phyloP scores from a whole-genome alignment of 495 filamentous ascomycete species.

The Xylaria cubensis region DNA sequence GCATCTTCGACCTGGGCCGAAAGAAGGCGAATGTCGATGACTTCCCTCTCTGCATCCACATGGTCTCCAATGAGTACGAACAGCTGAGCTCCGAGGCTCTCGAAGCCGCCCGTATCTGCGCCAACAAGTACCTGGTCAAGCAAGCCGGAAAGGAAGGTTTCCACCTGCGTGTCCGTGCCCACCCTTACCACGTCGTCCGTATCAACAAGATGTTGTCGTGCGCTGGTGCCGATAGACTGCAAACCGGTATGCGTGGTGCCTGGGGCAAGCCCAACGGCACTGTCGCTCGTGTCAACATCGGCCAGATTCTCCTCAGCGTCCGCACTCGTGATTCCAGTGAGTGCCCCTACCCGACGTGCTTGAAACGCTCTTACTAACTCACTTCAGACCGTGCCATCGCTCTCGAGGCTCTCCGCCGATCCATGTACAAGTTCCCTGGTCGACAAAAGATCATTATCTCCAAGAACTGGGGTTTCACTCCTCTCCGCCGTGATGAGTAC shows the following conservation, averaged over 20 bases:
- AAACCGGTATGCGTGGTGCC: conserved; percentile 99
- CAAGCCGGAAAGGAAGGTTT: conserved; percentile 97
- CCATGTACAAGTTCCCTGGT: conserved; percentile 99
- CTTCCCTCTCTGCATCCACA: conserved; percentile 97
- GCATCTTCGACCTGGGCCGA: conserved; percentile 99
- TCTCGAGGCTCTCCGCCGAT: conserved; percentile 97
- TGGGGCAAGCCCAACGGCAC: conserved; percentile 98
- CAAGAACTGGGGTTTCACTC: conserved; percentile 99
- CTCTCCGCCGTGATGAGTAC: conserved; percentile 96
- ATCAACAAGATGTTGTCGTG: conserved; percentile 99
- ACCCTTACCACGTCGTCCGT: conserved; percentile 99
- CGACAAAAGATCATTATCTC: conserved; percentile 99
- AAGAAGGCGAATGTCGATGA: conserved; percentile 98
- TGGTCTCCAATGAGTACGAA: conserved; percentile 99
- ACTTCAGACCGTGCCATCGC: conserved; percentile 78
- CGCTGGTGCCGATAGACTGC: conserved; percentile 98
- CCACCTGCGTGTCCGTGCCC: conserved; percentile 96
- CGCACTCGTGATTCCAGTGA: conserved; percentile 88
- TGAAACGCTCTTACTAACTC: conserved; percentile 37
- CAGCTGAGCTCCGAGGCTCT: conserved; percentile 98
- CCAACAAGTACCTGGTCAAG: conserved; percentile 99
- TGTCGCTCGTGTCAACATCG: conserved; percentile 99
- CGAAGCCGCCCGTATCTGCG: conserved; percentile 98
- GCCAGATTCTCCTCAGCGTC: conserved; percentile 96
- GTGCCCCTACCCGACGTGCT: conserved; percentile 36